These are phyloP conservation scores for Phytopythium cucurbitacearum DNA, from an alignment of 352 stramenopile species.

Conservation along the genomic window DNA sequence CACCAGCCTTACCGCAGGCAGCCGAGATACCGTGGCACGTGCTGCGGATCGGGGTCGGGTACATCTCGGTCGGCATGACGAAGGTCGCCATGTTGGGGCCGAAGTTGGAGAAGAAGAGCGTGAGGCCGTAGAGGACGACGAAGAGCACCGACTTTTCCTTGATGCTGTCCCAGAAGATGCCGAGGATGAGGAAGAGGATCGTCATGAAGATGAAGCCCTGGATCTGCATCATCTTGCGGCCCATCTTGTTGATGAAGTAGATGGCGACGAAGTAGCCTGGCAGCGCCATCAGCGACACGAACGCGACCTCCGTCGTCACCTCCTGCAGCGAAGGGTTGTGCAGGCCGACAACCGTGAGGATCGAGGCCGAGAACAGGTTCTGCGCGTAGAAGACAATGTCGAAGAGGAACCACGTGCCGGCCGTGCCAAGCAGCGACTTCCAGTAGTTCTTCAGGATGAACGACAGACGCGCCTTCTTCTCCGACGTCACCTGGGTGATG, in stretches of 20 bases:
- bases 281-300: conserved; percentile 49
- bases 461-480: conserved; percentile 10
- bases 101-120: conserved; percentile 86
- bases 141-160: conserved; percentile 53
- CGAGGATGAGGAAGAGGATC: conserved; percentile 55
- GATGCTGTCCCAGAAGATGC: conserved; percentile 54
- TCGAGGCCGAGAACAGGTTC: conserved; percentile 47
- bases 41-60: conserved; percentile 78
- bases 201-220: conserved; percentile 71
- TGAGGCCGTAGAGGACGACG: conserved; percentile 66
- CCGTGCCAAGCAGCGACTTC: conserved; percentile 28
- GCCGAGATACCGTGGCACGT: conserved; percentile 89
- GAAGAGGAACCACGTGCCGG: conserved; percentile 61
- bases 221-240: conserved; percentile 71
- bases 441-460: conserved; percentile 40
- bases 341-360: conserved; percentile 33
- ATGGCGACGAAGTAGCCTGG: conserved; percentile 83
- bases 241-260: conserved; percentile 73
- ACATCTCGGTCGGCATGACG: conserved; percentile 88
- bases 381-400: conserved; percentile 65
- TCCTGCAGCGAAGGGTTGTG: conserved; percentile 25
- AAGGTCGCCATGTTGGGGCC: conserved; percentile 86
- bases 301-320: conserved; percentile 34
- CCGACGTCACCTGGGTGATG: neutral
- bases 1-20: conserved; percentile 81